These are phyloP conservation scores for Ogataea neopini DNA, from an alignment of 805 yeast genomes.

Conservation along the genomic window DNA sequence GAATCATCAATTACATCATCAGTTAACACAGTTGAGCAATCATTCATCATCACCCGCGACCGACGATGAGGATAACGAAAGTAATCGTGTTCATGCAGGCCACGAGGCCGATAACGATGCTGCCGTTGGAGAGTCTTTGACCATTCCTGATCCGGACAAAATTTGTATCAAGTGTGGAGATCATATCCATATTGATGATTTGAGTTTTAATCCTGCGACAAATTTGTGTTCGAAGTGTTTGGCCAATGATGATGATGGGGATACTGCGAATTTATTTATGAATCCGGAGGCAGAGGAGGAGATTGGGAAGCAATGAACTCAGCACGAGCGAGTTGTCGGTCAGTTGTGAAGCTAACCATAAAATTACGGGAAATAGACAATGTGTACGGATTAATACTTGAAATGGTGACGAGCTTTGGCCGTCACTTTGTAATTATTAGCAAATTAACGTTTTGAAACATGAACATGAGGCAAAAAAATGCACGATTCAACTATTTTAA, in stretches of 20 bases:
- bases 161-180: constrained; percentile 31
- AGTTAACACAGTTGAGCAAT: constrained; percentile 13
- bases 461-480: too few relatives aligned
- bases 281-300: constrained; percentile 26
- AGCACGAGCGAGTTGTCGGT: too few relatives aligned
- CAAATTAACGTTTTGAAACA: too few relatives aligned
- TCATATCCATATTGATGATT: constrained; percentile 30
- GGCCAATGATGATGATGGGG: constrained; percentile 17
- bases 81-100: neutral
- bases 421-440: too few relatives aligned
- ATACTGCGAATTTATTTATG: constrained; percentile 27
- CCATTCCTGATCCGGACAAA: constrained; percentile 31
- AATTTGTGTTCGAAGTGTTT: constrained; percentile 31
- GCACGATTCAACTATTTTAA: too few relatives aligned
- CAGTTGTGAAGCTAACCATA: too few relatives aligned
- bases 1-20: constrained; percentile 30
- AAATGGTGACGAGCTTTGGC: too few relatives aligned
- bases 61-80: constrained; percentile 14
- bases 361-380: too few relatives aligned
- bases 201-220: constrained; percentile 30
- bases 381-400: neutral
- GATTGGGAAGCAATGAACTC: constrained; percentile 19
- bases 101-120: constrained; percentile 14
- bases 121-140: constrained; percentile 26
- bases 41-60: constrained; percentile 15